Base-by-base conservation (phyloP, 208 protist genomes). In the Angomonas desouzai region DNA sequence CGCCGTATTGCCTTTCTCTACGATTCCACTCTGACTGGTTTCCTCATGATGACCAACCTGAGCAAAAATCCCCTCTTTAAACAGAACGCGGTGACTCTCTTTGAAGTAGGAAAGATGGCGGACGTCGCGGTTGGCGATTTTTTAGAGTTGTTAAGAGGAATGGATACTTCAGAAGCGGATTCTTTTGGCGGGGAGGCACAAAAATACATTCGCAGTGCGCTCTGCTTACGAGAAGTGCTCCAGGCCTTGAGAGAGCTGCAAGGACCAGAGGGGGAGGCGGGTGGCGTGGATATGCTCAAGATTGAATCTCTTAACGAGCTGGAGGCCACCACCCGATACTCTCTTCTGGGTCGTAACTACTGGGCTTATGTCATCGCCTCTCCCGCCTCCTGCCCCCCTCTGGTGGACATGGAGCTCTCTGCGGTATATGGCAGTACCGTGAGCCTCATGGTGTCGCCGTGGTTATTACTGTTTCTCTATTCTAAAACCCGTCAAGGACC, bases 1-100 rank as follows among this genome's bases (percentile, higher is more conserved):
- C 94, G 94, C 68, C 86, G 97, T 47, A 84, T 98, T 28, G 97
- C 86, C 7, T 85, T 99, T 9, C 55, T 99, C 23, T 99, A 98
- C 83, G 97, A 98, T 61, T 81, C 85, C 23, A 96, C 82, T 13
- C 81, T 99, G 13, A 98, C 96, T 7, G 98, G 97, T 7, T 98
- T 97, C 68, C 80, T 99, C 18, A 99, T 99, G 97, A 98, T 99
- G 97, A 98, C 95, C 55, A 98, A 98, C 74, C 70, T 98, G 23
- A 95, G 89, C 22, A 62, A 76, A 29, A 78, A 93, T 60, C 83
- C 77, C 11, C 73, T 76, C 6, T 93, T 97, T 61, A 97, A 95
- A 58, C 83, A 91, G 61, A 81, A 90, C 68, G 89, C 90, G 9
- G 90, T 97, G 13, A 95, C 90, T 43, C 74, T 97, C 1, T 97